phyloP scores from a whole-genome alignment of 768 basidiomycete species.

The Steccherinum ochraceum region DNA sequence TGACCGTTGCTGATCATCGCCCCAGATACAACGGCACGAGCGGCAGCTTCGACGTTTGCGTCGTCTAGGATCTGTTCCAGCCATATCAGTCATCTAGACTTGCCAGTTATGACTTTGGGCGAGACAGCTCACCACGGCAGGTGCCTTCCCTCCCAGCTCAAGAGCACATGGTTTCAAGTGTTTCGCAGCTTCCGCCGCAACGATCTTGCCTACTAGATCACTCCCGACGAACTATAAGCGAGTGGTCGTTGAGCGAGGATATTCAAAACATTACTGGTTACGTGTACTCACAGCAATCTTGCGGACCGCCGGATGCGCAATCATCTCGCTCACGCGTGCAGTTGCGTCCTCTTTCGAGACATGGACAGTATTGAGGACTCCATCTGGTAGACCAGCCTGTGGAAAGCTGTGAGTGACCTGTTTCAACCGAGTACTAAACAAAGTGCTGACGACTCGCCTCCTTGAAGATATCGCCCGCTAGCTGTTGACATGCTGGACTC shows the following conservation, averaged over 20 bases:
- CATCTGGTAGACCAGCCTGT: constrained; percentile 48
- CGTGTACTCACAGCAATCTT: constrained; percentile 37
- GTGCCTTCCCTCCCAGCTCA: constrained; percentile 52
- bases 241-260: not conserved
- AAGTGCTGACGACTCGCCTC: constrained; percentile 26
- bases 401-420: not conserved
- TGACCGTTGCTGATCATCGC: constrained; percentile 44
- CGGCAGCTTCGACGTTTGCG: constrained; percentile 47
- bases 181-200: constrained; percentile 50
- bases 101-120: too few relatives aligned
- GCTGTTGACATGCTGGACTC: constrained; percentile 36
- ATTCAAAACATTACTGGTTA: not conserved
- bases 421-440: too few relatives aligned
- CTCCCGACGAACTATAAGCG: constrained; percentile 48
- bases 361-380: constrained; percentile 47
- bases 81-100: too few relatives aligned
- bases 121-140: constrained; percentile 35
- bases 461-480: constrained; percentile 37
- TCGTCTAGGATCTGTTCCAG: constrained; percentile 47
- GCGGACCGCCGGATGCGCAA: constrained; percentile 42
- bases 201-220: constrained; percentile 45
- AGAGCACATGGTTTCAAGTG: constrained; percentile 49
- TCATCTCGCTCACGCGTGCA: constrained; percentile 36
- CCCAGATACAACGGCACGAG: constrained; percentile 40
- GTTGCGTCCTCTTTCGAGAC: constrained; percentile 37